Base-by-base conservation (phyloP, 2,329 filamentous ascomycete genomes). In the Geosmithia morbida region DNA sequence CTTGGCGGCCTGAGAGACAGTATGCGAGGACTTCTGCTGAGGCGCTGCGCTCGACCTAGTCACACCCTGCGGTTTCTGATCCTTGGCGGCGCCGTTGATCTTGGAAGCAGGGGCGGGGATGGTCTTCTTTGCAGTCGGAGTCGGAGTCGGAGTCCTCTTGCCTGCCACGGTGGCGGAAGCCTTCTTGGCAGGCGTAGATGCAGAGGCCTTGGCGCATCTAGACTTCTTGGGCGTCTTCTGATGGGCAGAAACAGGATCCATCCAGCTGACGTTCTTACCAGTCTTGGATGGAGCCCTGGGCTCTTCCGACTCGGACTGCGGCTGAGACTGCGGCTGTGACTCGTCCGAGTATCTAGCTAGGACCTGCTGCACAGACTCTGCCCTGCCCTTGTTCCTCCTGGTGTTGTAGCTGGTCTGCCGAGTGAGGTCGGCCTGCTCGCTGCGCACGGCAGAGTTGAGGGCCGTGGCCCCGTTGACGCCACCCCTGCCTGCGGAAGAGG, bases 321-420 rank as follows among this genome's bases (percentile, higher is more conserved):
- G 22, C 22, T 4, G 22, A 26, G 33, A 37, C 33, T 16, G 14
- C 6, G 14, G 11, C 46, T 50, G 42, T 45, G 48, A 43, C 43
- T 57, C 50, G 48, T 55, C 57, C 44, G 54, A 53, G 47, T 55
- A 50, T 52, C 53, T 60, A 51, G 59, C 62, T 44, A 66, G 52
- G 45, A 63, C 53, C 43, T 63, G 55, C 26, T 59, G 55, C 16
- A 63, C 61, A 46, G 60, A 60, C 54, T 62, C 60, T 16, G 63
- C 57, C 41, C 58, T 55, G 19, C 61, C 62, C 56, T 53, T 62
- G 52, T 66, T 66, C 51, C 51, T 59, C 48, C 52, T 55, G 46
- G 63, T 66, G 50, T 66, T 66, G 46, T 51, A 48, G 19, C 59
- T 57, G 7, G 63, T 66, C 52, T 61, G 59, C 30, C 57, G 53